Conservation (phyloP, 192 early-diverging fungal species). For the Entrophospora sp. region DNA sequence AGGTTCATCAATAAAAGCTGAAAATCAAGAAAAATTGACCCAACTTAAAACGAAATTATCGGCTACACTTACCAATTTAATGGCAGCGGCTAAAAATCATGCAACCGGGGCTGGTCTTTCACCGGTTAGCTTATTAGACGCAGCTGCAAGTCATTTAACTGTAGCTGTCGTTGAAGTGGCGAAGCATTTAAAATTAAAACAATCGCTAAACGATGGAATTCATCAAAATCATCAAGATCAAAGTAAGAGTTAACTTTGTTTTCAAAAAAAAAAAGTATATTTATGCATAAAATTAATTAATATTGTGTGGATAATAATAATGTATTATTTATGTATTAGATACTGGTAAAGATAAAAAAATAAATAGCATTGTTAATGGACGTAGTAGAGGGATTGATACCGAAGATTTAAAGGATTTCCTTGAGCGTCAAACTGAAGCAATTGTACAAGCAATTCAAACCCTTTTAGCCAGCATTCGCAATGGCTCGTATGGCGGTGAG, state of each 20-base stretch:
- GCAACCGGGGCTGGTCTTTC: constrained; percentile 54
- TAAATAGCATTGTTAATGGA: too few species aligned
- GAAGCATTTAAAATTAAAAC: constrained; percentile 34
- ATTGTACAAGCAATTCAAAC: constrained; percentile 75
- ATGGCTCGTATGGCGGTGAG: constrained; percentile 36
- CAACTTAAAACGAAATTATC: constrained; percentile 57
- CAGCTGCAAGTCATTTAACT: constrained; percentile 70
- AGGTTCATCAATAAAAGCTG: constrained; percentile 34
- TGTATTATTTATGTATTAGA: too few species aligned
- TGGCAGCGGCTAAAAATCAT: constrained; percentile 68
- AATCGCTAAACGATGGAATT: background rate
- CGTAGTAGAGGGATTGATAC: too few species aligned
- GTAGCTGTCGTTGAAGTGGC: constrained; percentile 75
- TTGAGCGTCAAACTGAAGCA: constrained; percentile 62
- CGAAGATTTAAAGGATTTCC: constrained; percentile 36
- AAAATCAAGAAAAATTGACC: constrained; percentile 42
- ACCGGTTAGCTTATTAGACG: constrained; percentile 63
- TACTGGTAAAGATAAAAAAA: too few species aligned
- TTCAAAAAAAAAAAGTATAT: too few species aligned
- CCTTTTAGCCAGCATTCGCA: constrained; percentile 54
- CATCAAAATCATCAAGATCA: background rate
- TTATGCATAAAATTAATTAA: too few species aligned
- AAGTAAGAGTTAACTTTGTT: background rate
- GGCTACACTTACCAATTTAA: constrained; percentile 54
- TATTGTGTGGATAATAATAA: too few species aligned